Evolutionary conservation across 2,329 filamentous ascomycete genomes (phyloP), one percentile per base, ranked within the genome.

Genomic region (Exophiala dermatitidis): DNA sequence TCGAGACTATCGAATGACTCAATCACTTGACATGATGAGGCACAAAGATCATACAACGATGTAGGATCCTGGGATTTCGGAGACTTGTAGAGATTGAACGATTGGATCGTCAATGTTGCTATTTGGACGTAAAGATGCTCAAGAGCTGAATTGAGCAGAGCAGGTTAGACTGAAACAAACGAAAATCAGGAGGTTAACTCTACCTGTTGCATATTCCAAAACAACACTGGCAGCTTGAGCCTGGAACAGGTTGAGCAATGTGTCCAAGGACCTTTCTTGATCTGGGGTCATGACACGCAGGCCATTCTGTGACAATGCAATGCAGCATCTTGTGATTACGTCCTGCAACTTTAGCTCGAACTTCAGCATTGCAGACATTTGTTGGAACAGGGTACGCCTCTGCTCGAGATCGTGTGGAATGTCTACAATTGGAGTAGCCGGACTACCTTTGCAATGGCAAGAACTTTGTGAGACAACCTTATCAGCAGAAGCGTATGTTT

Each of bases 321-420:
- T 64, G 12, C 67, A 67, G 52, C 69, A 71, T 52, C 65, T 65
- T 1, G 67, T 63, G 42, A 70, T 60, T 10, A 70, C 58, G 28
- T 70, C 69, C 37, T 69, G 66, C 31, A 70, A 67, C 46, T 65
- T 68, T n/a, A 72, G 51, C 34, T 71, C 66, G 8, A 71, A 61
- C n/a, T 63, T 63, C 12, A 72, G 54, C 2, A 60, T 60, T 2
- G 68, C 63, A 1, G 67, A 56, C 5, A 73, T 65, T 26, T 64
- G 67, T 38, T 68, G 61, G 40, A 69, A 66, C 1, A 72, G 34
- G 2, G 64, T 56, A 7, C 68, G 64, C 9, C 66, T 65, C 32
- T 70, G 67, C 7, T 61, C 61, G 0, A 66, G 60, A 50, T 73
- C 71, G 28, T 70, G 69, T 8, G 67, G 66, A 3, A 70, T 57